phyloP scores from a whole-genome alignment of 2,329 filamentous ascomycete species.

The Neofusicoccum ribis region DNA sequence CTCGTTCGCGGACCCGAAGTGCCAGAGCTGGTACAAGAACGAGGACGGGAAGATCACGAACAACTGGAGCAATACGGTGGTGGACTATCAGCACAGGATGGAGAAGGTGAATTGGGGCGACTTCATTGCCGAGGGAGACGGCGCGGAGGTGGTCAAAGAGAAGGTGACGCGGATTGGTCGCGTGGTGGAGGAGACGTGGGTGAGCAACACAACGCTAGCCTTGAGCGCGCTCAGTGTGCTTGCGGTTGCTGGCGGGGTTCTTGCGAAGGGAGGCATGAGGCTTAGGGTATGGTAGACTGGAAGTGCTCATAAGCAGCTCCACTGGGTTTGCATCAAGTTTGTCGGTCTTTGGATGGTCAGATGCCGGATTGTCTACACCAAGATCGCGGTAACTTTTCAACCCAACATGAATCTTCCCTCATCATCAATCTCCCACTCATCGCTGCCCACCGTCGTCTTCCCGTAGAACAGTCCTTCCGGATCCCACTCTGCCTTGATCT shows the following conservation, averaged over 20 bases:
- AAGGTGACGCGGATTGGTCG: slow-evolving; percentile 42
- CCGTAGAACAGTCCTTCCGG: slow-evolving; percentile 27
- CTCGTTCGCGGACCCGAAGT: slow-evolving; percentile 56
- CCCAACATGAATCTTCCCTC: not conserved
- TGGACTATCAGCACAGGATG: slow-evolving; percentile 56
- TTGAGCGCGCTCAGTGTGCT: slow-evolving; percentile 39
- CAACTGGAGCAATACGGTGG: slow-evolving; percentile 56
- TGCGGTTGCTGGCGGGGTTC: slow-evolving; percentile 37
- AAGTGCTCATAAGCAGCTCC: too few relatives aligned
- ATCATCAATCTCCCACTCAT: slow-evolving; percentile 25
- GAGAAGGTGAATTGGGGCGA: slow-evolving; percentile 47
- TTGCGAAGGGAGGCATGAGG: slow-evolving; percentile 15
- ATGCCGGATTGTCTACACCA: too few relatives aligned
- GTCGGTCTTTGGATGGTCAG: too few relatives aligned
- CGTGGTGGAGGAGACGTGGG: slow-evolving; percentile 46
- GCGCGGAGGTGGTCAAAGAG: slow-evolving; percentile 34
- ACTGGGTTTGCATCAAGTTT: too few relatives aligned
- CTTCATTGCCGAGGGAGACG: slow-evolving; percentile 39
- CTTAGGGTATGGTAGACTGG: not conserved
- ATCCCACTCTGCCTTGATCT: slow-evolving; percentile 28
- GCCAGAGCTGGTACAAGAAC: slow-evolving; percentile 59
- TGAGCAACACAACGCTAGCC: slow-evolving; percentile 39
- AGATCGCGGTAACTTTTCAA: too few relatives aligned
- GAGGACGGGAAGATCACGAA: slow-evolving; percentile 57
- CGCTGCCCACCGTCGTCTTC: slow-evolving; percentile 27